These are phyloP conservation scores for Borovskyia barvae DNA, from an alignment of 208 protist species.

Conservation along the genomic window DNA sequence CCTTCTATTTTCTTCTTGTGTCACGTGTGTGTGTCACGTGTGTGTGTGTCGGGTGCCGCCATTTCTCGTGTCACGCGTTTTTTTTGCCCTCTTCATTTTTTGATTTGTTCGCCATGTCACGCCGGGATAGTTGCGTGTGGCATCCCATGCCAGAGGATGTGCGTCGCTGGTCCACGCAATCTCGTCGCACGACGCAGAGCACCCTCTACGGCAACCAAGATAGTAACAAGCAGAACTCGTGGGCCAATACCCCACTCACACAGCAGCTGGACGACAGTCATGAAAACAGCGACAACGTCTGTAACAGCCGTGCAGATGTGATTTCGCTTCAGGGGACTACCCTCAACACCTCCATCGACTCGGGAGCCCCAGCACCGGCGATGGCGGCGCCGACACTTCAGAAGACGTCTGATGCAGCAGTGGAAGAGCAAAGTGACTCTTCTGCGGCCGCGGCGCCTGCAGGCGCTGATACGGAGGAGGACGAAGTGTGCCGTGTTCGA, in stretches of 20 bases:
- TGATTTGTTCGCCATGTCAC: conserved; percentile 25
- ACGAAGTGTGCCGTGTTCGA: conserved; percentile 27
- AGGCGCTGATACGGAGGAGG: not conserved
- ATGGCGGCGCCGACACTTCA: too few relatives aligned
- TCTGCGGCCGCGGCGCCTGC: not conserved
- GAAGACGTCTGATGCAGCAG: conserved; percentile 10
- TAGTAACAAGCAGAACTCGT: conserved; percentile 39
- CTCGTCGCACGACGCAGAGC: conserved; percentile 46
- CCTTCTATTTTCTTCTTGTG: too few relatives aligned
- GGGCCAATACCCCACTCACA: conserved; percentile 40
- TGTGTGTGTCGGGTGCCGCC: too few relatives aligned
- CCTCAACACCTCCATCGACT: too few relatives aligned
- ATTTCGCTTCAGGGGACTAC: too few relatives aligned
- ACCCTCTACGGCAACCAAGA: too few relatives aligned
- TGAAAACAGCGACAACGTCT: too few relatives aligned
- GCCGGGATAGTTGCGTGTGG: conserved; percentile 52
- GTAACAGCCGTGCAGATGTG: too few relatives aligned
- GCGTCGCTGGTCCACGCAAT: conserved; percentile 41
- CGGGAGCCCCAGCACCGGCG: too few relatives aligned
- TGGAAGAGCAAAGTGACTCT: conserved; percentile 17
- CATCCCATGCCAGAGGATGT: conserved; percentile 66
- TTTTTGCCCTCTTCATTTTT: not conserved
- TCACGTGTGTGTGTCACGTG: too few relatives aligned
- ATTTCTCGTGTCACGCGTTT: not conserved
- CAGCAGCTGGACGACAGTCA: too few relatives aligned